A percentile compares a stretch with the other conserved stretches of the same genome.
Evolutionary conservation across 208 protist genomes (phyloP).

Genomic region (Trypanosoma mega): DNA sequence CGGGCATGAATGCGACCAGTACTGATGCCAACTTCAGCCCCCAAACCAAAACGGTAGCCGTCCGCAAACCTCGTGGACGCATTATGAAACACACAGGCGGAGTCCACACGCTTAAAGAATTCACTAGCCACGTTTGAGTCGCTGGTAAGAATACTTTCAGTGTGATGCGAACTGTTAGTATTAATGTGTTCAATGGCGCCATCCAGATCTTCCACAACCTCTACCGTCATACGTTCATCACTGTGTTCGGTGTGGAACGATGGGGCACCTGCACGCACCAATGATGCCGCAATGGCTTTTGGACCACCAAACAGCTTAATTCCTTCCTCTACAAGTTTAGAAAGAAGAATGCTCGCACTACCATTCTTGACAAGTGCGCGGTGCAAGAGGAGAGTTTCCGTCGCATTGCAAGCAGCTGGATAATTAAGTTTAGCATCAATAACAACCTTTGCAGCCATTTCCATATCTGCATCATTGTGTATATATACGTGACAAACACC

Average conservation of each 20-base stretch:
- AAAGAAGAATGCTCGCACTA: constrained; percentile 33
- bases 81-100: constrained; percentile 93
- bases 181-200: constrained; percentile 90
- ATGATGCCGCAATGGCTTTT: constrained; percentile 23
- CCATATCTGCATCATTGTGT: constrained; percentile 72
- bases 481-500: constrained; percentile 95
- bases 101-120: constrained; percentile 74
- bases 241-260: constrained; percentile 67
- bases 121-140: constrained; percentile 37
- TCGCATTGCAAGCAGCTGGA: constrained; percentile 93
- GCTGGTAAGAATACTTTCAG: constrained; percentile 86
- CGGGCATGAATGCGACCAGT: constrained; percentile 90
- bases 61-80: constrained; percentile 91
- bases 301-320: constrained; percentile 59
- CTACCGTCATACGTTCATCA: constrained; percentile 42
- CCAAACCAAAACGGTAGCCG: constrained; percentile 89
- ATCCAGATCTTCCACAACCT: constrained; percentile 32
- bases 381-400: constrained; percentile 93
- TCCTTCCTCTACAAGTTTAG: constrained; percentile 38
- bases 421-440: constrained; percentile 94
- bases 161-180: constrained; percentile 82
- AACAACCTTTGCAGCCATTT: constrained; percentile 52
- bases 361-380: constrained; percentile 22
- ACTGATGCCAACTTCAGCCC: constrained; percentile 93
- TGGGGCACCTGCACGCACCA: constrained; percentile 20